Base-by-base conservation (phyloP, 164 flowering plant genomes). In the Chimonanthus salicifolius region DNA sequence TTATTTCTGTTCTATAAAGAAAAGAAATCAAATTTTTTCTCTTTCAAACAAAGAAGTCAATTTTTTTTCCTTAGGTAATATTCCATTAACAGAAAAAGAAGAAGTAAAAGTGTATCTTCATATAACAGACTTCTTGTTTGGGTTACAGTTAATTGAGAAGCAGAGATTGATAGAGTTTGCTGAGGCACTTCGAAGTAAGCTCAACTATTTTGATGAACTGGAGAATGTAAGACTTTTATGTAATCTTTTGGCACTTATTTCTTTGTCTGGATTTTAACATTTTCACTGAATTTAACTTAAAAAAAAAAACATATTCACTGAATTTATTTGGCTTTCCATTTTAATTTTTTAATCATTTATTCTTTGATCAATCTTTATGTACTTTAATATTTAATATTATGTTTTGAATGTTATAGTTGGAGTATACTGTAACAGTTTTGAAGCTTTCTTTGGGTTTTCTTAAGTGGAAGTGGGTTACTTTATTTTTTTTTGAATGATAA, bases 131-230 rank as follows among this genome's bases (percentile, higher is more conserved):
- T 58, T 33, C 51, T 78, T 71, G 9, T 80, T 78, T 64, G 60
- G 65, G 68, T 68, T 84, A 77, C 87, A 95, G 99, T 72, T 95
- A 71, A 71, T 89, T 54, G 99, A 95, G 84, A 93, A 95, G 85
- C 94, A 92, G 82, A 85, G 91, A 80, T 78, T 93, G 74, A 82
- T 92, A 60, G 97, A 92, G 76, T 93, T 95, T 83, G 94, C 97
- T 4, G 99, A 95, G 72, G 97, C 98, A 48, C 90, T 95, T 80
- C 90, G 91, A 70, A 89, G 82, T 76, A 95, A 89, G 83, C 98
- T 93, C 77, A 92, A 90, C 78, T 93, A 92, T 81, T 95, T 93
- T 80, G 98, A 95, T 83, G 98, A 93, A 87, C 83, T 95, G 89
- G 99, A 95, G 89, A 95, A 95, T 90, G 99, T 95, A 93, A 92